Conservation (phyloP, 345 rosid genomes). For the Lumnitzera racemosa region DNA sequence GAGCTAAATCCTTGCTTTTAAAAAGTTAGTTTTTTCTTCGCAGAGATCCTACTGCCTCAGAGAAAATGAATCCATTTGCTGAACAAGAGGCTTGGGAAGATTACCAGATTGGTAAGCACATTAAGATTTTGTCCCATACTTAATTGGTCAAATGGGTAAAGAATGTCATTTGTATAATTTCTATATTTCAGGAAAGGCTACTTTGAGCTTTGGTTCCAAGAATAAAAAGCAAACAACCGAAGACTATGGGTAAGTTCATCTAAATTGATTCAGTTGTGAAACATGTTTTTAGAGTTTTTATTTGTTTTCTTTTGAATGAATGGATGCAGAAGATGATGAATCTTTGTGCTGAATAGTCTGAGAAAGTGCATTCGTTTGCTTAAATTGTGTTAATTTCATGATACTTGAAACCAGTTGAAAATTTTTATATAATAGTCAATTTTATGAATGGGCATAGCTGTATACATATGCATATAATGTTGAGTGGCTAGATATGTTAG, state of each 20-base stretch:
- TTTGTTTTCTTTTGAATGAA: too few relatives aligned
- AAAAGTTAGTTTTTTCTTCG: constrained; percentile 4
- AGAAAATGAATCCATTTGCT: constrained; percentile 96
- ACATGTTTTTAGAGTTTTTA: not conserved
- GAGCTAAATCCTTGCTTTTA: constrained; percentile 5
- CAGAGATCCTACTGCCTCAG: constrained; percentile 61
- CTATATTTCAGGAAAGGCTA: constrained; percentile 66
- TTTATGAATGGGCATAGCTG: too few relatives aligned
- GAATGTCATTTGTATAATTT: constrained; percentile 1
- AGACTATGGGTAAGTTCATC: constrained; percentile 62
- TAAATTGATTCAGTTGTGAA: not conserved
- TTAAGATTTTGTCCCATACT: not conserved
- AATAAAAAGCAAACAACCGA: constrained; percentile 57
- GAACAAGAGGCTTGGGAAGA: constrained; percentile 99
- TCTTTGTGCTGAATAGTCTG: too few relatives aligned
- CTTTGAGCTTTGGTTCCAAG: constrained; percentile 74
- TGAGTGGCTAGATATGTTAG: too few relatives aligned
- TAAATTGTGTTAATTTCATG: too few relatives aligned
- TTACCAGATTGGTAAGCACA: constrained; percentile 71
- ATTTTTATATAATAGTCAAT: too few relatives aligned
- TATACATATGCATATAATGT: too few relatives aligned
- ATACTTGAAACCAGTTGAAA: too few relatives aligned
- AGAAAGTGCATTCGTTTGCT: too few relatives aligned
- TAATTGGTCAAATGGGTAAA: not conserved
- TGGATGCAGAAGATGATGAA: too few relatives aligned